Evolutionary conservation across 2,329 filamentous ascomycete species (phyloP), one percentile per base, ranked within the genome.

Genomic region (Coleophoma eucalyptorum): DNA sequence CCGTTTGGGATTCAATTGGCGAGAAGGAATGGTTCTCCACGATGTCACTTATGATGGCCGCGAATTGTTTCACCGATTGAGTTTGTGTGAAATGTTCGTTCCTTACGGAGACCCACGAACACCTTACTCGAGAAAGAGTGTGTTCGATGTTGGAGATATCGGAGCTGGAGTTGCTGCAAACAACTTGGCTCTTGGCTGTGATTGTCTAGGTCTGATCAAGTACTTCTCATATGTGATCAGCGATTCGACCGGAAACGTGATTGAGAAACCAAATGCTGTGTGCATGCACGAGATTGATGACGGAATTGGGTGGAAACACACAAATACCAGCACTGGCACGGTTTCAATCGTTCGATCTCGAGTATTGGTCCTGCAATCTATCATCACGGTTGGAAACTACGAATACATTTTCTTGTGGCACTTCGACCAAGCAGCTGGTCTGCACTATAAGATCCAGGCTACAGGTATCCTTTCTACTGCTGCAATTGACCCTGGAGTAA

Each of bases 251-350:
- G 84, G 84, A 3, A 72, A 76, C 40, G 76, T 82, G 1, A 74
- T 73, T 8, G 61, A 72, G 2, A 72, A 75, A 20, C 75, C 74
- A 37, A 87, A 87, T 55, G 83, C 83, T 11, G 72, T 87, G 45
- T 89, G 85, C 59, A 69, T 87, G 16, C 85, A 89, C 60, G 85
- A 89, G 64, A 80, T 86, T 56, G 85, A 89, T 57, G 78, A 81
- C 51, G 85, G 85, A 2, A 85, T 88, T 47, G 75, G 78, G 10
- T 87, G 83, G 83, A 87, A 87, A 62, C 84, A 88, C 67, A 86
- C 83, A 6, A 87, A 88, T 67, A 84, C 51, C 37, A 50, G 54
- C 13, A 59, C 59, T 6, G 54, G 55, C 16, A 46, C 50, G 7
- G 59, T 58, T 4, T 56, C 55, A 1, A 57, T 63, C 18, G 53